These are phyloP conservation scores for Bolboschoenus planiculmis DNA, from an alignment of 176 grass and related monocot species.

Conservation along the genomic window DNA sequence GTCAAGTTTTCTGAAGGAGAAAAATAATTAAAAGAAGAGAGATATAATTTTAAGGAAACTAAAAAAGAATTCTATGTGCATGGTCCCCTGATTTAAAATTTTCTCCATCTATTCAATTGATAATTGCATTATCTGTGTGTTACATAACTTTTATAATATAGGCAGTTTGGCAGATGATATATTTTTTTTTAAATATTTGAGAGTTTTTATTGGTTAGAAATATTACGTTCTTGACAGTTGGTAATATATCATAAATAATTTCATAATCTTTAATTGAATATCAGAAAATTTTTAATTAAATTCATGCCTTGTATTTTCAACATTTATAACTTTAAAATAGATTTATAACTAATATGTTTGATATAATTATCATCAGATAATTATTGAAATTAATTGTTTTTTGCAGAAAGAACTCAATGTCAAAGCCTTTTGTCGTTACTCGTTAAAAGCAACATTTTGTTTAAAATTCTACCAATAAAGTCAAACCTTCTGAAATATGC, in stretches of 20 bases:
- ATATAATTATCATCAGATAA: not conserved
- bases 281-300: not conserved
- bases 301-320: not conserved
- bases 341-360: not conserved
- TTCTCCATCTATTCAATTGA: constrained; percentile 10
- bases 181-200: not conserved
- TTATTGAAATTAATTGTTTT: not conserved
- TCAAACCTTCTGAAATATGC: not conserved
- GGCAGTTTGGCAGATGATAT: not conserved
- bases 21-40: not conserved
- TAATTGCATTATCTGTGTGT: not conserved
- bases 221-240: not conserved
- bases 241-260: not conserved
- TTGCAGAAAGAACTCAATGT: not conserved
- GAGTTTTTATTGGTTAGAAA: not conserved
- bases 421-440: not conserved
- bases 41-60: not conserved
- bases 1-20: not conserved
- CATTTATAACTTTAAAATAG: not conserved
- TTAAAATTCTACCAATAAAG: constrained; percentile 3
- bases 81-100: not conserved
- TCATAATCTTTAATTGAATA: not conserved
- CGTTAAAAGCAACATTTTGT: not conserved
- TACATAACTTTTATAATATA: not conserved
- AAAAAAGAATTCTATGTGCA: constrained; percentile 14